phyloP scores from a whole-genome alignment of 768 basidiomycete genomes.

The Strobilomyces echinocephalus region DNA sequence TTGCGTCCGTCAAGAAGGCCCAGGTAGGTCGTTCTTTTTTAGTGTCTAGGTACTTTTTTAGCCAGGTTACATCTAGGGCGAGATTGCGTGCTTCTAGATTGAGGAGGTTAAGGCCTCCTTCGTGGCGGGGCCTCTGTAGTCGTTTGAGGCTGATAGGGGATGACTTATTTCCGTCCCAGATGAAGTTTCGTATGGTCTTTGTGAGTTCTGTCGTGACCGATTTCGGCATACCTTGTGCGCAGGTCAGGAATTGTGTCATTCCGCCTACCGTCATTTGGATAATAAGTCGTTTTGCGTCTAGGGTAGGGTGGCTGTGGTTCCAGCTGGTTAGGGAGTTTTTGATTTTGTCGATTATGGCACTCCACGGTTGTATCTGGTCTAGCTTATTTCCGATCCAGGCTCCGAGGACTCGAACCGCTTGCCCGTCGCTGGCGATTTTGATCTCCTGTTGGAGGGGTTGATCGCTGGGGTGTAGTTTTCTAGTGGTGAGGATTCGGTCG shows the following conservation, averaged over 20 bases:
- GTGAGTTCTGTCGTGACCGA: not conserved
- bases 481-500: not conserved
- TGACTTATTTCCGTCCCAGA: not conserved
- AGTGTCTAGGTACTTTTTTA: not conserved
- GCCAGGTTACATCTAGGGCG: not conserved
- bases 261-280: conserved; percentile 16
- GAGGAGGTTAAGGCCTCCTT: not conserved
- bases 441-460: not conserved
- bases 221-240: conserved; percentile 12
- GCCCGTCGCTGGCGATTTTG: conserved; percentile 9
- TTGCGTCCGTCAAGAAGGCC: not conserved
- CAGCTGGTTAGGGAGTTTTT: not conserved
- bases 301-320: conserved; percentile 7
- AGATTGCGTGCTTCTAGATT: not conserved
- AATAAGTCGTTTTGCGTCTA: conserved; percentile 11
- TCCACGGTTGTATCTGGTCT: conserved; percentile 10
- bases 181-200: not conserved
- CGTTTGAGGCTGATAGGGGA: not conserved
- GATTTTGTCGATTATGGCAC: conserved; percentile 18
- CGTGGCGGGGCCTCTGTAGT: not conserved
- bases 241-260: conserved; percentile 28
- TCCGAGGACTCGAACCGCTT: conserved; percentile 7
- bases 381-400: conserved; percentile 25
- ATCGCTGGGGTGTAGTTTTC: not conserved
- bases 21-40: not conserved